Conservation (phyloP, 768 basidiomycete species). For the Mycena leptocephala region DNA sequence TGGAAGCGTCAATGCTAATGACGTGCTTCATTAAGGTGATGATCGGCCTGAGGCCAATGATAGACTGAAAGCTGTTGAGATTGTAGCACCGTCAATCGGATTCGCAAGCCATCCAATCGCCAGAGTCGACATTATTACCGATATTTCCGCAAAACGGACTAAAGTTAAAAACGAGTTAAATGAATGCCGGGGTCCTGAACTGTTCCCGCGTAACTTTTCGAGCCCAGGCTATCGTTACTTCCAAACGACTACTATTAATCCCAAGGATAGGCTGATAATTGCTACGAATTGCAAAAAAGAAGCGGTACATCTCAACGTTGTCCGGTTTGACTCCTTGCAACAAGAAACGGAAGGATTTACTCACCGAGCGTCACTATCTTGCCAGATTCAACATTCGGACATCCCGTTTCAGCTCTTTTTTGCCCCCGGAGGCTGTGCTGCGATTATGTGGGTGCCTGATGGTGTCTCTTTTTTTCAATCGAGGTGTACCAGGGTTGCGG, state of each 20-base stretch:
- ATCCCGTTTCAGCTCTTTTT: slow-evolving; percentile 9
- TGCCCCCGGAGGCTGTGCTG: slow-evolving; percentile 21
- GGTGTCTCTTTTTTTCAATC: slow-evolving; percentile 11
- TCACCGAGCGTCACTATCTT: slow-evolving; percentile 7
- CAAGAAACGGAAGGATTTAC: slow-evolving; percentile 12
- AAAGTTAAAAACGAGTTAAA: not conserved
- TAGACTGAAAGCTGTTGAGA: slow-evolving; percentile 9
- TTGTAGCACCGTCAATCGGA: slow-evolving; percentile 17
- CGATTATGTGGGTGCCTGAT: slow-evolving; percentile 25
- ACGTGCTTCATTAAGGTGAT: slow-evolving; percentile 33
- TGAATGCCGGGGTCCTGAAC: slow-evolving; percentile 14
- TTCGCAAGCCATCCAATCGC: slow-evolving; percentile 13
- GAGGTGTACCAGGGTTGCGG: slow-evolving; percentile 5
- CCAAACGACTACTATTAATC: slow-evolving; percentile 7
- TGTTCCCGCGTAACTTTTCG: slow-evolving; percentile 29
- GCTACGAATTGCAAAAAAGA: slow-evolving; percentile 10
- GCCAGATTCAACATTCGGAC: not conserved
- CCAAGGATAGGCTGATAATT: slow-evolving; percentile 10
- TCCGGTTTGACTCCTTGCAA: slow-evolving; percentile 31
- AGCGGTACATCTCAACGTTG: not conserved
- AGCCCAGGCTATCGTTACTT: not conserved
- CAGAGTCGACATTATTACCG: not conserved
- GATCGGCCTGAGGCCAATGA: slow-evolving; percentile 14
- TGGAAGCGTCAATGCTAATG: not conserved
- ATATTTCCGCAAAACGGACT: slow-evolving; percentile 12